Evolutionary conservation across 2,329 filamentous ascomycete species (phyloP).

Genomic region (Aureobasidium mangrovei): DNA sequence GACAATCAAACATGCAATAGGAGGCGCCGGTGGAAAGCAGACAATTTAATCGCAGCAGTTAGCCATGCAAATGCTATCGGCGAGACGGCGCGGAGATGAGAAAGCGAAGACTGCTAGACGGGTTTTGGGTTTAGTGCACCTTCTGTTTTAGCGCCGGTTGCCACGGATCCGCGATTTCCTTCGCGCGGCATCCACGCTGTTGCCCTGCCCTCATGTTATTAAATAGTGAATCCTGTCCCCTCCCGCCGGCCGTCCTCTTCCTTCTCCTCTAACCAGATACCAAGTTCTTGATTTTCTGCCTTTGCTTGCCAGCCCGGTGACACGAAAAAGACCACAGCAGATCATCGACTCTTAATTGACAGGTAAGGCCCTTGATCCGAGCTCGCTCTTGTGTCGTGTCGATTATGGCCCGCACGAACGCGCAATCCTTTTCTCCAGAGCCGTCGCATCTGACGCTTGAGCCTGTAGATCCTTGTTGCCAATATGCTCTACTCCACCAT

Average conservation of each 20-base stretch:
- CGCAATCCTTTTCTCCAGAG: constrained; percentile 6
- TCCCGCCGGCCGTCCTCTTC: not conserved
- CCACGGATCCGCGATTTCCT: not conserved
- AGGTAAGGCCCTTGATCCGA: not conserved
- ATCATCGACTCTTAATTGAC: constrained; percentile 10
- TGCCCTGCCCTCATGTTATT: not conserved
- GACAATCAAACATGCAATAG: not conserved
- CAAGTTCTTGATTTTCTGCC: not conserved
- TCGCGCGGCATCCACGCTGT: constrained; percentile 5
- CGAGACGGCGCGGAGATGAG: constrained; percentile 7
- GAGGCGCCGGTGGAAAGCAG: constrained; percentile 3
- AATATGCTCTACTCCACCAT: constrained; percentile 42
- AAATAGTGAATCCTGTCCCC: constrained; percentile 4
- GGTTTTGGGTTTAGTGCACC: not conserved
- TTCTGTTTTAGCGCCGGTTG: not conserved
- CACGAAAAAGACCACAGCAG: not conserved
- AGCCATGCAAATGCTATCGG: not conserved
- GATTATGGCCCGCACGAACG: constrained; percentile 3
- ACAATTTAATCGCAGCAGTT: not conserved
- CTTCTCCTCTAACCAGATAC: not conserved
- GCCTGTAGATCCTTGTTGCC: constrained; percentile 16
- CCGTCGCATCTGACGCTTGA: constrained; percentile 12
- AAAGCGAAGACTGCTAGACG: not conserved
- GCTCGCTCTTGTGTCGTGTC: not conserved
- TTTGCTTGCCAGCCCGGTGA: not conserved